These are phyloP conservation scores for Quercus ilex DNA, from an alignment of 306 rosid species.

Conservation along the genomic window DNA sequence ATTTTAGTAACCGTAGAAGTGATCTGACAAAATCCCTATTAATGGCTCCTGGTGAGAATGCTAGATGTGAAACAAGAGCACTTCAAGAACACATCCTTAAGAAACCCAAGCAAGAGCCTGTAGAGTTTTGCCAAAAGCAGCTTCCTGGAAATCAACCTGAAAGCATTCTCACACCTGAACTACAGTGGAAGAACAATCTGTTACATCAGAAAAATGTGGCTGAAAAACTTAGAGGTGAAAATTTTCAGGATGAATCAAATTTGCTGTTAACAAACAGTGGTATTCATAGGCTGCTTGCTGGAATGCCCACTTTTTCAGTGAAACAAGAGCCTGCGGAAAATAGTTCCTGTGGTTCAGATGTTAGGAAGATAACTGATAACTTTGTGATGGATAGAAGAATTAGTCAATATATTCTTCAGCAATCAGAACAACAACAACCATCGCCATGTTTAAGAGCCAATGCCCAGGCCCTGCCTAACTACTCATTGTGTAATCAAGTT, in stretches of 20 bases:
- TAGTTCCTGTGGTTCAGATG: constrained; percentile 8
- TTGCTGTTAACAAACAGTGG: background rate
- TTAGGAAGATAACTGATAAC: background rate
- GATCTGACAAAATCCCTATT: background rate
- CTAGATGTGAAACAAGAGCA: constrained; percentile 2
- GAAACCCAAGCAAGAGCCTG: constrained; percentile 29
- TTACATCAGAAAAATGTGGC: constrained; percentile 8
- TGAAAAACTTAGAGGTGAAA: constrained; percentile 12
- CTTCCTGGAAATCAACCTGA: constrained; percentile 17
- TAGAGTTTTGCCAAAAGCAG: constrained; percentile 15
- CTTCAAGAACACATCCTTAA: constrained; percentile 3
- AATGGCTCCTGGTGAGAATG: background rate
- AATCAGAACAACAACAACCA: background rate
- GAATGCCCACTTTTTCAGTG: constrained; percentile 12
- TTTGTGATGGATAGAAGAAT: constrained; percentile 1
- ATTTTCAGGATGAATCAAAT: constrained; percentile 7
- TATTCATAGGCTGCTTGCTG: constrained; percentile 8
- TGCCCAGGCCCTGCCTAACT: background rate
- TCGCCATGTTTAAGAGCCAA: background rate
- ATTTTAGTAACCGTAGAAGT: background rate
- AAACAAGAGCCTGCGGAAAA: constrained; percentile 23
- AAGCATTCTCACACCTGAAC: constrained; percentile 15
- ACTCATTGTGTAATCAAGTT: background rate
- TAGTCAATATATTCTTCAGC: background rate
- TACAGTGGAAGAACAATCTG: constrained; percentile 1